Base-by-base conservation (phyloP, 257 asterid species). In the Schizonepeta tenuifolia region DNA sequence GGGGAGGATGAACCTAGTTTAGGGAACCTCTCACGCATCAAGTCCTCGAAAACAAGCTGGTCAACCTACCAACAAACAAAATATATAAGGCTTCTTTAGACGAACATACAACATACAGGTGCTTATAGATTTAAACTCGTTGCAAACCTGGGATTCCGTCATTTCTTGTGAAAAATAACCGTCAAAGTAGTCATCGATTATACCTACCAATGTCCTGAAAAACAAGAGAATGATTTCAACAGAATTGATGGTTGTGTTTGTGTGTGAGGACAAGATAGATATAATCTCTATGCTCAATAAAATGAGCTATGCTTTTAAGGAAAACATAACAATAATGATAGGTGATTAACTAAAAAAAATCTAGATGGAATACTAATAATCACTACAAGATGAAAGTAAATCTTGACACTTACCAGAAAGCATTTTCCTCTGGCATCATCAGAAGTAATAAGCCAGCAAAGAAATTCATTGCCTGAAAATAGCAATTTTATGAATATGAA, bases 341-440 rank as follows among this genome's bases (percentile, higher is more conserved):
- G 58, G 49, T 36, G n/a, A 12, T 3, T 44, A 44, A 12, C 51
- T 12, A 44, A 44, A 11, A 6, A 11, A 12, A 44, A 12, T 46
- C 67, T 28, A 54, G 58, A 65, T 46, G 41, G 57, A 65, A 53
- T 22, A 26, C 66, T 36, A 64, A 9, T 65, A 44, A 14, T 57
- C 62, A 72, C 41, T 67, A 64, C 60, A 68, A 56, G 73, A 60
- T 20, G 56, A 46, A 36, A 31, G 5, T 31, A 69, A 73, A 70
- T 75, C 76, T 71, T 75, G 69, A 72, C 74, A 81, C 91, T 81
- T 80, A 93, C 98, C 98, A 93, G 81, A 93, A 93, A 41, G 98
- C 97, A 82, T 93, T 93, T 85, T 93, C 98, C 80, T 93, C 98
- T 0, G 98, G 97, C 98, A 93, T 88, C 95, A 93, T 90, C 74